phyloP scores from a whole-genome alignment of 164 flowering plant species.

The Stephania japonica region DNA sequence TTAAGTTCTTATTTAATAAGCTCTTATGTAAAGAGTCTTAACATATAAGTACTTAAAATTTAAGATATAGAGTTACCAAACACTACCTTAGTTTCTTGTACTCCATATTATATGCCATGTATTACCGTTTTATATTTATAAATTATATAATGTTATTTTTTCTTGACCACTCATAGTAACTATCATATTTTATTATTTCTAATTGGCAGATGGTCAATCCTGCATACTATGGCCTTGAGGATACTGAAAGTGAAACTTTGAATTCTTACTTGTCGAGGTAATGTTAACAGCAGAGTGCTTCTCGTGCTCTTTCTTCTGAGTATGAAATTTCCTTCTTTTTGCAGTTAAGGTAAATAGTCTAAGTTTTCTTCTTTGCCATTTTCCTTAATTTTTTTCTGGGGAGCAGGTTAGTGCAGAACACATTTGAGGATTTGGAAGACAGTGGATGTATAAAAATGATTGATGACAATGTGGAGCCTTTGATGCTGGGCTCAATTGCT shows the following conservation, averaged over 20 bases:
- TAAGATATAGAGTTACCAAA: too few species aligned
- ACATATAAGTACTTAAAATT: too few species aligned
- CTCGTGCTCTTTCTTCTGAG: not conserved
- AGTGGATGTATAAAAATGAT: conserved; percentile 81
- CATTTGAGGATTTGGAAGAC: conserved; percentile 95
- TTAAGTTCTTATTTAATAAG: too few species aligned
- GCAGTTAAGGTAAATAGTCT: not conserved
- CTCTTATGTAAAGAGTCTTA: too few species aligned
- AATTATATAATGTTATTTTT: not conserved
- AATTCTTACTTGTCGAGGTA: conserved; percentile 89
- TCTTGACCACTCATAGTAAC: not conserved
- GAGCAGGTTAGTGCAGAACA: conserved; percentile 71
- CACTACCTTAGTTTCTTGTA: too few species aligned
- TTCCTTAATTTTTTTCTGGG: not conserved
- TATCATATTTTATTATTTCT: not conserved
- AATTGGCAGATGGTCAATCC: conserved; percentile 77
- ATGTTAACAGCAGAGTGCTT: conserved; percentile 3
- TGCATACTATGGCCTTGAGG: conserved; percentile 86
- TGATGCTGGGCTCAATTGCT: conserved; percentile 88
- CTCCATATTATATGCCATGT: too few species aligned
- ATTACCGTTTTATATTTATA: too few species aligned
- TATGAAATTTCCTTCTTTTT: conserved; percentile 1
- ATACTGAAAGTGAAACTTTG: conserved; percentile 49
- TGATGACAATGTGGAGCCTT: conserved; percentile 75
- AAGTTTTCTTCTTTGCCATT: conserved; percentile 7